A percentile compares a stretch with the other conserved stretches of the same genome.
These are phyloP conservation scores for Arthroderma sp. DNA, from an alignment of 2,329 filamentous ascomycete species.

Conservation along the genomic window DNA sequence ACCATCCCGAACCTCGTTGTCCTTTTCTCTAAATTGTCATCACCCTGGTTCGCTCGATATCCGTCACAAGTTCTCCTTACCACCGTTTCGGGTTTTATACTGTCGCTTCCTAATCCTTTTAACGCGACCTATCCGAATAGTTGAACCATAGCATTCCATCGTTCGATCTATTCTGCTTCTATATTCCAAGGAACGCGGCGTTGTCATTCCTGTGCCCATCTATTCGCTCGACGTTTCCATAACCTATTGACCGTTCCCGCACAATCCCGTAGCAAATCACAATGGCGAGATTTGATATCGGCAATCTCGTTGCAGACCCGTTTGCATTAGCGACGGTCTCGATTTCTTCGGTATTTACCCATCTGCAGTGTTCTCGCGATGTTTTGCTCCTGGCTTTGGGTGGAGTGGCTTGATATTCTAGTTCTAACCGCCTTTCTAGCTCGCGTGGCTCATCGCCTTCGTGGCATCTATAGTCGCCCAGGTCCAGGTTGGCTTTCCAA, in stretches of 20 bases:
- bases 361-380: neutral
- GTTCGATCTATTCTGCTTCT: no score
- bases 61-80: no score
- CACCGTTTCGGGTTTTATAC: no score
- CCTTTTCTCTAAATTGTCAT: no score
- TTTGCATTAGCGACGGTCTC: slow-evolving; percentile 91
- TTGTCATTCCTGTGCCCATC: no score
- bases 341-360: slow-evolving; percentile 64
- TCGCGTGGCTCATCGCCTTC: slow-evolving; percentile 91
- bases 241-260: neutral
- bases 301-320: slow-evolving; percentile 89
- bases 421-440: slow-evolving; percentile 38
- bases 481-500: slow-evolving; percentile 50
- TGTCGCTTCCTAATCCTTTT: no score
- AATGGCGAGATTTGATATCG: slow-evolving; percentile 54
- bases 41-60: no score
- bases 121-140: no score
- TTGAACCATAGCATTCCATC: no score
- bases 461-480: slow-evolving; percentile 68
- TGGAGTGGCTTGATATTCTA: slow-evolving; percentile 52
- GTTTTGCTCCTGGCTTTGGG: slow-evolving; percentile 37
- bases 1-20: no score
- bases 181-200: no score
- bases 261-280: slow-evolving; percentile 30
- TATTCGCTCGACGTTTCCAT: neutral